phyloP scores from a whole-genome alignment of 177 flowering plant species.

The Vitis hybrid region DNA sequence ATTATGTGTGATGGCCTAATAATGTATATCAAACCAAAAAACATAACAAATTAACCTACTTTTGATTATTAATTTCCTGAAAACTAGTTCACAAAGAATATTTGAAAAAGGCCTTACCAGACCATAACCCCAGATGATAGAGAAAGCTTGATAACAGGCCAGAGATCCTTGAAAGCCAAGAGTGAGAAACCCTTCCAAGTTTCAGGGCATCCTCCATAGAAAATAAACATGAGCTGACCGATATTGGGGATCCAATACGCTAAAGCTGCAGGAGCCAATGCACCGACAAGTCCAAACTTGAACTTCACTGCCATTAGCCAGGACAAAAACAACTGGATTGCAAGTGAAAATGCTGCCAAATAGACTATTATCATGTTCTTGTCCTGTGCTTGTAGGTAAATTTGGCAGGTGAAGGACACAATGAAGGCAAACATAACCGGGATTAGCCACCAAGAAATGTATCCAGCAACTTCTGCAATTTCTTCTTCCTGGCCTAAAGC shows the following conservation, averaged over 20 bases:
- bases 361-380: slow-evolving; percentile 53
- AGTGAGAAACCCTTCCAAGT: slow-evolving; percentile 74
- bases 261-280: slow-evolving; percentile 36
- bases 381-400: slow-evolving; percentile 62
- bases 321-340: slow-evolving; percentile 42
- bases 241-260: slow-evolving; percentile 51
- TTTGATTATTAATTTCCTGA: no score
- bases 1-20: no score
- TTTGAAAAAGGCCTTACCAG: slow-evolving; percentile 34
- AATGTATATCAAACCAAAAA: no score
- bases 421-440: slow-evolving; percentile 37
- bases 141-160: slow-evolving; percentile 61
- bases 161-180: slow-evolving; percentile 52
- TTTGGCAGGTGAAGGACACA: slow-evolving; percentile 49
- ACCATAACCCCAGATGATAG: slow-evolving; percentile 66
- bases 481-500: slow-evolving; percentile 44
- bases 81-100: no score
- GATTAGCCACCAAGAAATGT: slow-evolving; percentile 36
- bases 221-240: slow-evolving; percentile 44
- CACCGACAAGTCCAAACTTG: slow-evolving; percentile 43
- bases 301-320: slow-evolving; percentile 49
- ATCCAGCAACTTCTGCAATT: slow-evolving; percentile 40
- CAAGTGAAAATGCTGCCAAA: slow-evolving; percentile 37
- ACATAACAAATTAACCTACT: no score
- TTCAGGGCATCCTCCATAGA: slow-evolving; percentile 47